Percentiles rank a stretch among this genome's conserved stretches.
Conservation (phyloP, 2,329 filamentous ascomycete genomes). For the Bipolaris bicolor region DNA sequence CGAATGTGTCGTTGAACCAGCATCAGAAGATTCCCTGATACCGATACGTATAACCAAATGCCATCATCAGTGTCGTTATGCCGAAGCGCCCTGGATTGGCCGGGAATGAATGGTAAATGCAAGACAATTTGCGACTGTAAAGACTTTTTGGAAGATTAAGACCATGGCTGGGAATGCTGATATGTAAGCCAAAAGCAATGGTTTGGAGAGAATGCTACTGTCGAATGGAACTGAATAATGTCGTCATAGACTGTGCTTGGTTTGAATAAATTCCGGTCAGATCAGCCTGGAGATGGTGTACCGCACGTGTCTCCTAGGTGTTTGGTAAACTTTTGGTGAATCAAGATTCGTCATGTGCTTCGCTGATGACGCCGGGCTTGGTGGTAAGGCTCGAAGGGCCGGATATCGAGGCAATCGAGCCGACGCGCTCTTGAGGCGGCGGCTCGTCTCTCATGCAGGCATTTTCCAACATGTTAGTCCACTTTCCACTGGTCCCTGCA, state of each 20-base stretch:
- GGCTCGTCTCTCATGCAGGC: constrained; percentile 94
- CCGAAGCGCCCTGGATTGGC: constrained; percentile 10
- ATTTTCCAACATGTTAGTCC: constrained; percentile 97
- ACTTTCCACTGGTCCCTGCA: constrained; percentile 93
- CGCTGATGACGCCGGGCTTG: constrained; percentile 48
- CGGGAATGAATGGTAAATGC: constrained; percentile 10
- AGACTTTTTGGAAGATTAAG: constrained; percentile 21
- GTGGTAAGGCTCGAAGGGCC: constrained; percentile 39
- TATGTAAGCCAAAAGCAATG: constrained; percentile 3
- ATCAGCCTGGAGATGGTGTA: constrained; percentile 3
- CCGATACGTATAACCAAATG: constrained; percentile 11
- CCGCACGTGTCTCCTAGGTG: constrained; percentile 4
- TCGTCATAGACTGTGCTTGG: constrained; percentile 4
- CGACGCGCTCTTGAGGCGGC: constrained; percentile 55
- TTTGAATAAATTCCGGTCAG: constrained; percentile 4
- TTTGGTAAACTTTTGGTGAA: not conserved
- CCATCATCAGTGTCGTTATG: constrained; percentile 25
- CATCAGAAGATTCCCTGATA: constrained; percentile 4
- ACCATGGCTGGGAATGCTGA: constrained; percentile 5
- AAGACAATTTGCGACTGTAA: constrained; percentile 14
- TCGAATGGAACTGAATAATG: constrained; percentile 1
- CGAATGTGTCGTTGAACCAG: constrained; percentile 10
- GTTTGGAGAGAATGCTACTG: constrained; percentile 6
- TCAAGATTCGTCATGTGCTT: constrained; percentile 50
- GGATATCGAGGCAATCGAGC: constrained; percentile 41